Evolutionary conservation across 345 rosid species (phyloP).

Genomic region (Erodium maritimum): DNA sequence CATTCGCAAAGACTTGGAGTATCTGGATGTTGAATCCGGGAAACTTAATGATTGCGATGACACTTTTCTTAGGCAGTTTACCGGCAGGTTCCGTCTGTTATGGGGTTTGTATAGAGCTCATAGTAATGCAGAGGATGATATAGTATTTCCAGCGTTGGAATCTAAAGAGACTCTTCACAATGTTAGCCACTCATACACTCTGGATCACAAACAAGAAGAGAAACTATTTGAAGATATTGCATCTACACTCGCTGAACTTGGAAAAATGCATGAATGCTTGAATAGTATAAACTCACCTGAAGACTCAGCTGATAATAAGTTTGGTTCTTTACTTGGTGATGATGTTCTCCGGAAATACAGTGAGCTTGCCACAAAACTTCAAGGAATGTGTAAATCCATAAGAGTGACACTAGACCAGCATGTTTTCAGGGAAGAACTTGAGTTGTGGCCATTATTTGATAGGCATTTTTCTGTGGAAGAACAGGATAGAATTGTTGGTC

Average conservation of each 20-base stretch:
- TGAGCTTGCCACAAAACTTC: conserved; percentile 73
- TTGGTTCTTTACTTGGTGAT: conserved; percentile 14
- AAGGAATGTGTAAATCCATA: conserved; percentile 91
- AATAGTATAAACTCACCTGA: conserved; percentile 18
- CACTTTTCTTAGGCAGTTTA: conserved; percentile 57
- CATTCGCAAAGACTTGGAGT: conserved; percentile 79
- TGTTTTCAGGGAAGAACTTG: conserved; percentile 75
- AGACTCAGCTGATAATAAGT: conserved; percentile 18
- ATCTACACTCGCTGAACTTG: conserved; percentile 52
- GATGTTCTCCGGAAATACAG: conserved; percentile 16
- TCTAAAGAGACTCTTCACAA: conserved; percentile 89
- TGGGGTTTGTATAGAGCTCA: conserved; percentile 95
- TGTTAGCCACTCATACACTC: conserved; percentile 85
- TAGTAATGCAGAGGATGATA: conserved; percentile 94
- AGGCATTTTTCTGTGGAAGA: conserved; percentile 67
- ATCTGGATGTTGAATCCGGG: conserved; percentile 78
- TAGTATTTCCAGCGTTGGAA: conserved; percentile 86
- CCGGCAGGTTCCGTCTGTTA: conserved; percentile 69
- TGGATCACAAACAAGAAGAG: conserved; percentile 90
- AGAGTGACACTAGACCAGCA: conserved; percentile 77
- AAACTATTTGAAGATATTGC: conserved; percentile 77
- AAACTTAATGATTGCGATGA: conserved; percentile 64
- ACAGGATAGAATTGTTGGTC: conserved; percentile 82
- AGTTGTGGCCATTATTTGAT: conserved; percentile 82
- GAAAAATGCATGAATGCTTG: conserved; percentile 42